Evolutionary conservation across 2,329 filamentous ascomycete genomes (phyloP).

Genomic region (Fusarium siculi): DNA sequence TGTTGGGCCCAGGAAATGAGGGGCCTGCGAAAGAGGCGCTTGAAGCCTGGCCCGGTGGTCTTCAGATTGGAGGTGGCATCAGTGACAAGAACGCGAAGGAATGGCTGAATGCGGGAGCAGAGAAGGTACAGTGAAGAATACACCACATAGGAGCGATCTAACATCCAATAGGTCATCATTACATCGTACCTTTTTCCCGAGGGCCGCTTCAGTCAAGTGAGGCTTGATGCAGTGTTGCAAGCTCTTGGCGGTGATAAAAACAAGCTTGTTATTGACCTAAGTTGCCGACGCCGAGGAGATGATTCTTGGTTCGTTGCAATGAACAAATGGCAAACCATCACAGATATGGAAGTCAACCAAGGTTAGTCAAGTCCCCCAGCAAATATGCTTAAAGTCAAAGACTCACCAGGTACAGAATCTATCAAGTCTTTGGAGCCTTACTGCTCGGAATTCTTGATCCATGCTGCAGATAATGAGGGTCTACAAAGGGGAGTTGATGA

Average conservation of each 20-base stretch:
- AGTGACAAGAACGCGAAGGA: conserved; percentile 82
- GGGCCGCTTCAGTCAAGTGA: conserved; percentile 80
- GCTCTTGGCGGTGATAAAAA: conserved; percentile 78
- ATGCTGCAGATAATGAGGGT: conserved; percentile 96
- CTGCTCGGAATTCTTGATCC: conserved; percentile 96
- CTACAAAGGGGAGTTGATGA: conserved; percentile 92
- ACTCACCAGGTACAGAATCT: conserved; percentile 66
- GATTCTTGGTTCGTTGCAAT: conserved; percentile 95
- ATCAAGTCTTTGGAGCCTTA: conserved; percentile 86
- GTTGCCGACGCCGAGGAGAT: conserved; percentile 79
- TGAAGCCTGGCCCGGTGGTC: conserved; percentile 77
- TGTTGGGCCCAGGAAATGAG: conserved; percentile 91
- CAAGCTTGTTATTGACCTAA: conserved; percentile 94
- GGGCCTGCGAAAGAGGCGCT: conserved; percentile 82
- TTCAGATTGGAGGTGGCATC: conserved; percentile 96
- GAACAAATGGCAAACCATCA: conserved; percentile 99
- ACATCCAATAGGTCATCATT: conserved; percentile 82
- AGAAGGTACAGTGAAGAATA: conserved; percentile 71
- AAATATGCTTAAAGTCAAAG: not conserved
- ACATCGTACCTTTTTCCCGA: conserved; percentile 94
- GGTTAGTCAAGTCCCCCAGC: conserved; percentile 61
- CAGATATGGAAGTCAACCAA: conserved; percentile 92
- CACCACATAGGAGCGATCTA: conserved; percentile 4
- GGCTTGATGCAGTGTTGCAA: conserved; percentile 78
- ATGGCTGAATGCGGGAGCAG: conserved; percentile 90